A percentile compares a stretch with the other conserved stretches of the same genome.
These are phyloP conservation scores for Leccinum boreale DNA, from an alignment of 768 basidiomycete species.

Conservation along the genomic window DNA sequence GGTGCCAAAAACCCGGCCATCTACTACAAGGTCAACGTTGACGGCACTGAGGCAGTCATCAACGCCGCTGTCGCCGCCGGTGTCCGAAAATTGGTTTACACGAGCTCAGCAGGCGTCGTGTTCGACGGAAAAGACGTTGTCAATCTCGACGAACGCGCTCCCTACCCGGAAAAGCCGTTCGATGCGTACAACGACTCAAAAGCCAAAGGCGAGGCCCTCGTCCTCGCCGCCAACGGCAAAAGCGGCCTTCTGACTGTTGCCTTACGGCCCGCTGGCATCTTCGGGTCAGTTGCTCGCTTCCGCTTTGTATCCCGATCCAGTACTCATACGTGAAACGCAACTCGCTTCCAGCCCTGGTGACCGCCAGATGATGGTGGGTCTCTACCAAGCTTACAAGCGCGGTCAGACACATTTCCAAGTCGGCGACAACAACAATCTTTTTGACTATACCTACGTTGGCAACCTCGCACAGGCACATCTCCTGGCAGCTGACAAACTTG, in stretches of 20 bases:
- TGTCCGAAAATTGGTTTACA: constrained; percentile 89
- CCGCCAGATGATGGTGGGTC: constrained; percentile 77
- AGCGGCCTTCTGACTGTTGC: constrained; percentile 85
- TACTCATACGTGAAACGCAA: background rate
- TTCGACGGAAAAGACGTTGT: constrained; percentile 81
- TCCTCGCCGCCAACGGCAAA: constrained; percentile 84
- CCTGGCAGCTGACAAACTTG: constrained; percentile 87
- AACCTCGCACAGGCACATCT: constrained; percentile 95
- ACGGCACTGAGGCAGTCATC: constrained; percentile 84
- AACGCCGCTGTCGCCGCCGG: constrained; percentile 69
- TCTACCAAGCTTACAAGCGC: constrained; percentile 73
- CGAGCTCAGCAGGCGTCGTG: constrained; percentile 87
- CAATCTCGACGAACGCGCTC: constrained; percentile 84
- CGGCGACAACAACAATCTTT: constrained; percentile 89
- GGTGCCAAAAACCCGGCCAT: constrained; percentile 64
- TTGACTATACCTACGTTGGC: constrained; percentile 95
- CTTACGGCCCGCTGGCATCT: constrained; percentile 90
- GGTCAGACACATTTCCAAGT: constrained; percentile 91
- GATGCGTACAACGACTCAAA: constrained; percentile 97
- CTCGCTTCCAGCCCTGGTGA: constrained; percentile 72
- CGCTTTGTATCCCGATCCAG: background rate
- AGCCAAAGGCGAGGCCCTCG: constrained; percentile 78
- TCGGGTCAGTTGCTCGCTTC: constrained; percentile 60
- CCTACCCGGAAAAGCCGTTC: constrained; percentile 66
- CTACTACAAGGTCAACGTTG: constrained; percentile 92